These are phyloP conservation scores for Eutrema japonicum DNA, from an alignment of 345 rosid genomes.

Conservation along the genomic window DNA sequence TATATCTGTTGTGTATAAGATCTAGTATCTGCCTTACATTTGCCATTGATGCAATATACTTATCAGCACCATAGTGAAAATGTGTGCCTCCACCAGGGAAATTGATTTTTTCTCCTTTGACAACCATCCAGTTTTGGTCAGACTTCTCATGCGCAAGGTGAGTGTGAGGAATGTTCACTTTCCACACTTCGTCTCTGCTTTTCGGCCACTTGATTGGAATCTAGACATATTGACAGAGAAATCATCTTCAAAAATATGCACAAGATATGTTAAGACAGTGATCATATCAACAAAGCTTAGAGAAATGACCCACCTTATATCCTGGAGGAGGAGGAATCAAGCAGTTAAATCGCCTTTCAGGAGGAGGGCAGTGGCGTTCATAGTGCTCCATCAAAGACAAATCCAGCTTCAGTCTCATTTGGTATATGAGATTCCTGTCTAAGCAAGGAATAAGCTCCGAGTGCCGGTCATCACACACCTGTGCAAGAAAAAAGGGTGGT, in stretches of 20 bases:
- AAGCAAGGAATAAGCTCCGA: conserved; percentile 96
- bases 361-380: conserved; percentile 95
- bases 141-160: conserved; percentile 99
- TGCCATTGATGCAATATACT: conserved; percentile 93
- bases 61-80: conserved; percentile 98
- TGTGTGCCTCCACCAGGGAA: conserved; percentile 99
- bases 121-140: conserved; percentile 99
- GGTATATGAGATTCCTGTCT: conserved; percentile 87
- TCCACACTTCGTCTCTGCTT: conserved; percentile 99
- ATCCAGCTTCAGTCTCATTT: conserved; percentile 89
- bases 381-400: conserved; percentile 97
- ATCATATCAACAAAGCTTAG: not conserved
- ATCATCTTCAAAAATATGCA: conserved; percentile 3
- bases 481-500: conserved; percentile 7
- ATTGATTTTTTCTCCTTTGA: conserved; percentile 85
- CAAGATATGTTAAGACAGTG: not conserved
- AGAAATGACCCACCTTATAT: conserved; percentile 60
- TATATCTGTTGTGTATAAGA: conserved; percentile 11
- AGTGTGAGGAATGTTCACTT: conserved; percentile 97
- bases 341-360: conserved; percentile 93
- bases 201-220: conserved; percentile 97
- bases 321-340: conserved; percentile 98
- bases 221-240: conserved; percentile 46
- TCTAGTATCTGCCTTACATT: conserved; percentile 57
- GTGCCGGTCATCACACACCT: conserved; percentile 96